Evolutionary conservation across 108 stramenopile genomes (phyloP).

Genomic region (Seminavis robusta): DNA sequence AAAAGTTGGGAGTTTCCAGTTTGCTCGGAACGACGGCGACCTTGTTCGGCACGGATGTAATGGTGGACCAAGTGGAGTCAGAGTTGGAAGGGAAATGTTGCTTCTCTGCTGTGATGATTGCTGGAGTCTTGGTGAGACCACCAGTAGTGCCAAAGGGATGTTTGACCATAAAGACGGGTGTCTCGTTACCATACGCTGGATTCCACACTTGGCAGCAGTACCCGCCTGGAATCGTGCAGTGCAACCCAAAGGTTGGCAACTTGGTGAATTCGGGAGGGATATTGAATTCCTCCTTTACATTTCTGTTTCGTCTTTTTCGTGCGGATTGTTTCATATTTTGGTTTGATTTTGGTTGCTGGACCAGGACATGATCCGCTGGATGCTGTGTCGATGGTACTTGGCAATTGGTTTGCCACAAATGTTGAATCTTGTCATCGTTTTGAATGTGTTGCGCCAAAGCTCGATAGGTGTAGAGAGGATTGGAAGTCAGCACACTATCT

Average conservation of each 20-base stretch:
- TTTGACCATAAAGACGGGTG: background rate
- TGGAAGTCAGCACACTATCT: too few species aligned
- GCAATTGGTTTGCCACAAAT: too few species aligned
- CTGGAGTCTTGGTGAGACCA: background rate
- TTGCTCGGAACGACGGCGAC: background rate
- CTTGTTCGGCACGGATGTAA: too few species aligned
- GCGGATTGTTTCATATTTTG: background rate
- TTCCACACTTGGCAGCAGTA: slow-evolving; percentile 1
- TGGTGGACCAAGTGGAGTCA: too few species aligned
- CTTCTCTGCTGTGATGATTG: background rate
- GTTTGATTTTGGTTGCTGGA: background rate
- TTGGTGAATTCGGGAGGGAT: background rate
- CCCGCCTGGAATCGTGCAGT: background rate
- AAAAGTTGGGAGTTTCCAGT: slow-evolving; percentile 14
- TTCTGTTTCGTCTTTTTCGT: background rate
- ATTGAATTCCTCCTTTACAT: background rate
- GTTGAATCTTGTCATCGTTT: too few species aligned
- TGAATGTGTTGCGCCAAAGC: too few species aligned
- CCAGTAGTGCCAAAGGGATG: background rate
- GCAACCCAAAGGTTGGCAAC: background rate
- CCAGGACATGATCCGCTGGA: too few species aligned
- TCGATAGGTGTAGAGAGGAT: too few species aligned
- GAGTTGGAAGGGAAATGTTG: slow-evolving; percentile 2
- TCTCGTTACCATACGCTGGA: background rate
- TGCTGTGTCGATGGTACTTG: too few species aligned